phyloP scores from a whole-genome alignment of 2,329 filamentous ascomycete genomes.

The Blastomyces silverae region DNA sequence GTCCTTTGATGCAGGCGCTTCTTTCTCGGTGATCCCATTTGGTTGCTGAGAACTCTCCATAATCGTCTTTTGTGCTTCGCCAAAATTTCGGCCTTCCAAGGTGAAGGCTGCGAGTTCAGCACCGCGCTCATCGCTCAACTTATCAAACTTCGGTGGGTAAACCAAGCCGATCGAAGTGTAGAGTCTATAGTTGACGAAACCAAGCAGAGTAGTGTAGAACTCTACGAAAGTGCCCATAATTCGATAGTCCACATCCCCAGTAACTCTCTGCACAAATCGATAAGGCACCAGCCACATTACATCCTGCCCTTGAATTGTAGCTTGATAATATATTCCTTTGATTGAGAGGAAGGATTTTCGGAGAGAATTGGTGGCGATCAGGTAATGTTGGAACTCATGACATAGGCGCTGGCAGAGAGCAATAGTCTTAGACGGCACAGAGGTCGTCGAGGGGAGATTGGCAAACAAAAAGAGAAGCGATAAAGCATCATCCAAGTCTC shows the following conservation, averaged over 20 bases:
- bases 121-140: constrained; percentile 76
- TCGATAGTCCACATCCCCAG: constrained; percentile 91
- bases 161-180: constrained; percentile 88
- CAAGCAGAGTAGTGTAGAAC: constrained; percentile 93
- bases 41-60: constrained; percentile 49
- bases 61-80: constrained; percentile 43
- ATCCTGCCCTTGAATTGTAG: constrained; percentile 92
- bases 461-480: constrained; percentile 98
- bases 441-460: constrained; percentile 81
- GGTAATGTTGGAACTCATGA: constrained; percentile 95
- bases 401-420: constrained; percentile 87
- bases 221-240: constrained; percentile 99
- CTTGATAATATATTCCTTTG: constrained; percentile 99
- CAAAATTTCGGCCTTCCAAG: constrained; percentile 65
- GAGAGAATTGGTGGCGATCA: constrained; percentile 84
- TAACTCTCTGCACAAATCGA: constrained; percentile 91
- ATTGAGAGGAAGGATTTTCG: constrained; percentile 97
- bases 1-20: constrained; percentile 62
- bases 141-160: constrained; percentile 92
- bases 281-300: constrained; percentile 97
- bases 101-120: constrained; percentile 88
- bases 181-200: constrained; percentile 92
- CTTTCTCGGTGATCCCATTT: constrained; percentile 45
- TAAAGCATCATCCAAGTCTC: constrained; percentile 92
- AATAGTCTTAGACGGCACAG: constrained; percentile 91